A percentile compares a stretch with the other conserved stretches of the same genome.
Conservation (phyloP, 2,329 filamentous ascomycete genomes). For the Nakataea oryzae region DNA sequence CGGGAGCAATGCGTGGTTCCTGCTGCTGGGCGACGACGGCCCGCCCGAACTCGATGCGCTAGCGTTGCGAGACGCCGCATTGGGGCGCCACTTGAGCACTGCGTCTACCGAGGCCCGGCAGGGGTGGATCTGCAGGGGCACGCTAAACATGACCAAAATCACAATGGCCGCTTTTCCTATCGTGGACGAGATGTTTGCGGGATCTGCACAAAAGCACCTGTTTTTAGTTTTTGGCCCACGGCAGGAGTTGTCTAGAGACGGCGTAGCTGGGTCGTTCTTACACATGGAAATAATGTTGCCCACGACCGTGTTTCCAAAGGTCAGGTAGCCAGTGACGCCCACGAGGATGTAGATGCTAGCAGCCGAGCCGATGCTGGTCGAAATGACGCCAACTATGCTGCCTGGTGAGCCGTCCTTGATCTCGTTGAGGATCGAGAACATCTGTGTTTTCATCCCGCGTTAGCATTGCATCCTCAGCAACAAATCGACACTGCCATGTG, state of each 20-base stretch:
- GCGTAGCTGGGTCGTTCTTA: constrained; percentile 36
- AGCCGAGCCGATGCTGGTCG: constrained; percentile 79
- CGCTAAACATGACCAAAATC: constrained; percentile 89
- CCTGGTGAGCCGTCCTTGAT: constrained; percentile 72
- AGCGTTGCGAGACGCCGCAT: constrained; percentile 16
- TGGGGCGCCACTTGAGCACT: constrained; percentile 83
- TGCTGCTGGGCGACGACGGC: constrained; percentile 27
- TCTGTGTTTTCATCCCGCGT: constrained; percentile 39
- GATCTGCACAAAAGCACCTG: constrained; percentile 33
- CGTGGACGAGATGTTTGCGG: constrained; percentile 70
- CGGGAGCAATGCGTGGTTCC: constrained; percentile 30
- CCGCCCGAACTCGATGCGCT: constrained; percentile 20
- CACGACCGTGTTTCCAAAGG: constrained; percentile 79
- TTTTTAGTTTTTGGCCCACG: too few species aligned
- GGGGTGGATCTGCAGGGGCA: constrained; percentile 90
- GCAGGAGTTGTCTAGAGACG: too few species aligned
- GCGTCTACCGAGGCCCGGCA: constrained; percentile 93
- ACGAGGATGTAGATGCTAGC: constrained; percentile 81
- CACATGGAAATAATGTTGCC: constrained; percentile 95
- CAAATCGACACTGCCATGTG: too few species aligned
- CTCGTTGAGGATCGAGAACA: constrained; percentile 98
- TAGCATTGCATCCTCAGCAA: not conserved
- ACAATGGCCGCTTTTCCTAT: constrained; percentile 94
- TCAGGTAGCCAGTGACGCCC: constrained; percentile 89
- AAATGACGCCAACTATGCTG: constrained; percentile 69